Base-by-base conservation (phyloP, 176 grass and related monocot species). In the Paspalum vaginatum region DNA sequence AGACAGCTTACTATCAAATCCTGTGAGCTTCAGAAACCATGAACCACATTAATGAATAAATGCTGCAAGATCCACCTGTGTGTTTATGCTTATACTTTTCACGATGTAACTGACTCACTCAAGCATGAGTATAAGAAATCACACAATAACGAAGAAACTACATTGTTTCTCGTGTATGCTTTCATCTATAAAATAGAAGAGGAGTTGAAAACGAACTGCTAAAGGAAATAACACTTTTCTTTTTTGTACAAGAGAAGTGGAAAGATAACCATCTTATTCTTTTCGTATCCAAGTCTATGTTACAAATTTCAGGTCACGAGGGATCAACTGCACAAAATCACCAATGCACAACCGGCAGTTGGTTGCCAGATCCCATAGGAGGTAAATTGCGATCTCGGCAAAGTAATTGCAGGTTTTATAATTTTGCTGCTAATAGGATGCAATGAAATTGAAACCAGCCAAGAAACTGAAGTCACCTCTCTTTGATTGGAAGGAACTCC, bases 1-100 rank as follows among this genome's bases (percentile, higher is more conserved):
- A 98, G 81, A 86, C 95, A 95, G 82, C 90, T 95, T 79, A 98
- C 79, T 68, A 95, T 84, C 84, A 91, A 86, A 82, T 98, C 95
- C 90, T 91, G 83, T 2, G 92, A 98, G 63, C 95, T 98, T 90
- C 49, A 91, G 50, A 80, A 74, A 74, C 59, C 59, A 91, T 5
- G 55, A 66, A 85, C 16, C 74, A 57, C 17, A 42, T 53, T 50
- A 81, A 68, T 13, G 50, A 55, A 18, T 46, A 71, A 37, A 71
- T 43, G 13, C 21, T 46, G 40, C 72, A 77, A 55, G 24, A 71
- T 70, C 16, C 51, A n/a, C 4, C 54, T 61, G 14, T 53, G 13
- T 70, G 52, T 22, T 42, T 7, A 57, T 12, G 7, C 26, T 57
- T 79, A 6, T 52, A 60, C 15, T 61, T 75, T 32, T 81, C 58